A percentile compares a stretch with the other conserved stretches of the same genome.
Evolutionary conservation across 192 early-diverging fungal genomes (phyloP).

Genomic region (Gigaspora rosea): DNA sequence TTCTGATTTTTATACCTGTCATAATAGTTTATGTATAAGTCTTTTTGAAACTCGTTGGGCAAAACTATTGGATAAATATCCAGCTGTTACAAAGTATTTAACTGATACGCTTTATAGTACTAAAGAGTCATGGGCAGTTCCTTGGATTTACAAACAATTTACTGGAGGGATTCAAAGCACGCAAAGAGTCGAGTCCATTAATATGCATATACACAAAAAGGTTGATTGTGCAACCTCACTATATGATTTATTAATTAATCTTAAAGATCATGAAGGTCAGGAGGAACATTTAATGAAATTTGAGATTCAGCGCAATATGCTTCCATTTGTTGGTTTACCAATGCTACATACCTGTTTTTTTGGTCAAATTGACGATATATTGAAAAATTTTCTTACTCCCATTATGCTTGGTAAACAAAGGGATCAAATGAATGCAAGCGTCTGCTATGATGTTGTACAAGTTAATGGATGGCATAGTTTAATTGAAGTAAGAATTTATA

Average conservation of each 20-base stretch:
- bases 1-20: too few relatives aligned
- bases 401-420: constrained; percentile 2
- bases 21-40: too few relatives aligned
- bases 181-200: not conserved
- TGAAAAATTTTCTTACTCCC: not conserved
- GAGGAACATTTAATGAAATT: not conserved
- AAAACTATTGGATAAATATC: too few relatives aligned
- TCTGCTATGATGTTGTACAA: not conserved
- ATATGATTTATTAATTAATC: constrained; percentile 8
- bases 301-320: not conserved
- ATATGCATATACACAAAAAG: not conserved
- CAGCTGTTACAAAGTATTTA: too few relatives aligned
- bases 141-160: not conserved
- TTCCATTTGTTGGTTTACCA: not conserved
- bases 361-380: not conserved
- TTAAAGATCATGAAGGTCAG: not conserved
- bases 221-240: not conserved
- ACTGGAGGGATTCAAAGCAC: not conserved
- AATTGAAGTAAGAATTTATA: not conserved
- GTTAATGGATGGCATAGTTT: not conserved
- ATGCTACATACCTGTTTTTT: not conserved
- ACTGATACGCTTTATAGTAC: too few relatives aligned
- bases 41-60: too few relatives aligned
- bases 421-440: not conserved
- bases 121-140: too few relatives aligned